These are phyloP conservation scores for Cenchrus purpureus DNA, from an alignment of 176 grass and related monocot species.

Conservation along the genomic window DNA sequence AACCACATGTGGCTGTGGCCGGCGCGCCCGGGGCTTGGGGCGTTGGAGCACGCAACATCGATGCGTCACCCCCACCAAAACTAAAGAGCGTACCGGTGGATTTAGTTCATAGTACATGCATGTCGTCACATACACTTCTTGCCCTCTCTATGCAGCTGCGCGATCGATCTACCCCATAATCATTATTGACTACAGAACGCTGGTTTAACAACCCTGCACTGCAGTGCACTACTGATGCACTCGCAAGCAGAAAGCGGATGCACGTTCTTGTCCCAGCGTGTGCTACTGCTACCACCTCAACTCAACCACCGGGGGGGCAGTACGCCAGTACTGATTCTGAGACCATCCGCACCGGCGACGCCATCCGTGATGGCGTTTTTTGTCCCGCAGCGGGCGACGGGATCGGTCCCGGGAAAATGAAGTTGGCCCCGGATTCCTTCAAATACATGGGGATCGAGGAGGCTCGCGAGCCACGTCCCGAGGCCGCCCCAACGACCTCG, in stretches of 20 bases:
- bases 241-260: constrained; percentile 1
- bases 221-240: neutral
- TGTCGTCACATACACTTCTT: neutral
- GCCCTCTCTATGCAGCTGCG: neutral
- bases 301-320: neutral
- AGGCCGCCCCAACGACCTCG: no score
- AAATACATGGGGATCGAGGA: no score
- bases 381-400: no score
- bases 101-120: neutral
- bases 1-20: neutral
- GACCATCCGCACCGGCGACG: no score
- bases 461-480: no score
- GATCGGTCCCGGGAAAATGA: no score
- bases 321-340: no score
- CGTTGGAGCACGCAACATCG: constrained; percentile 45
- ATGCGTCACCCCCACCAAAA: neutral
- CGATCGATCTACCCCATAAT: neutral
- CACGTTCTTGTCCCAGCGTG: constrained; percentile 10
- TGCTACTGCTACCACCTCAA: neutral
- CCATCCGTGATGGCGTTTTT: no score
- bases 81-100: neutral
- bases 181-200: constrained; percentile 7
- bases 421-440: no score
- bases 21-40: neutral
- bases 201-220: neutral